These are phyloP conservation scores for Pseudogymnoascus sp. DNA, from an alignment of 2,329 filamentous ascomycete species.

Conservation along the genomic window DNA sequence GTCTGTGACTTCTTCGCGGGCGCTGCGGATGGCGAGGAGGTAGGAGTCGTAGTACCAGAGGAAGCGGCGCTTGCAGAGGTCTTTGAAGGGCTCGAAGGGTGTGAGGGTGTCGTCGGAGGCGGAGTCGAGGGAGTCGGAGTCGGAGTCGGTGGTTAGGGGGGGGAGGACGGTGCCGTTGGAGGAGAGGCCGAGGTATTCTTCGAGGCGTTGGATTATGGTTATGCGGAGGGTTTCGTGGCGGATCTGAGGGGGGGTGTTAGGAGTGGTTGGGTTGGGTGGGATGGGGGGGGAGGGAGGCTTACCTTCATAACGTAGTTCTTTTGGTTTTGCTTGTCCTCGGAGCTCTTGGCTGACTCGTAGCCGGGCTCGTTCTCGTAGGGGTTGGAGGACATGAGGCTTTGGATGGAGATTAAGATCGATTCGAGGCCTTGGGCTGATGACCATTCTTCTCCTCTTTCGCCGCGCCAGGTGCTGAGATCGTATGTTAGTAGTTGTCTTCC, in stretches of 20 bases:
- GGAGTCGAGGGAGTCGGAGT: constrained; percentile 32
- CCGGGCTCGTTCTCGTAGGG: constrained; percentile 96
- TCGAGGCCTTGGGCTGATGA: constrained; percentile 92
- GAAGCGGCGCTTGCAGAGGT: constrained; percentile 84
- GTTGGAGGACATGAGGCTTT: constrained; percentile 88
- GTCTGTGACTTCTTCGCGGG: constrained; percentile 54
- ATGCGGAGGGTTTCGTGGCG: constrained; percentile 83
- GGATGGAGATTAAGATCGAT: constrained; percentile 89
- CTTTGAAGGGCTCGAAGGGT: constrained; percentile 78
- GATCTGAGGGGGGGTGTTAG: constrained; percentile 32
- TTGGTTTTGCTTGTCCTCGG: constrained; percentile 64
- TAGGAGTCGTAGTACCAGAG: constrained; percentile 96
- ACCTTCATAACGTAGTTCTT: constrained; percentile 74
- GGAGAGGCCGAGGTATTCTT: constrained; percentile 63
- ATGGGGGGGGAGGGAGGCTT: too few relatives aligned
- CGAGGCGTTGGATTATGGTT: constrained; percentile 76
- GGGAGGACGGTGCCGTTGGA: constrained; percentile 37
- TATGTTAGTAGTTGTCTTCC: constrained; percentile 11
- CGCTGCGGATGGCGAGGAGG: constrained; percentile 59
- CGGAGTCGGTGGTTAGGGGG: constrained; percentile 25
- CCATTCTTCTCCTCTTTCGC: constrained; percentile 88
- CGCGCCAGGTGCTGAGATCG: constrained; percentile 74
- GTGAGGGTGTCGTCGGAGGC: constrained; percentile 40
- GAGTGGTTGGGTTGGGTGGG: too few relatives aligned
- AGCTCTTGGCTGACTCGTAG: constrained; percentile 66